phyloP scores from a whole-genome alignment of 2,329 filamentous ascomycete species.

The Hysterium pulicare region DNA sequence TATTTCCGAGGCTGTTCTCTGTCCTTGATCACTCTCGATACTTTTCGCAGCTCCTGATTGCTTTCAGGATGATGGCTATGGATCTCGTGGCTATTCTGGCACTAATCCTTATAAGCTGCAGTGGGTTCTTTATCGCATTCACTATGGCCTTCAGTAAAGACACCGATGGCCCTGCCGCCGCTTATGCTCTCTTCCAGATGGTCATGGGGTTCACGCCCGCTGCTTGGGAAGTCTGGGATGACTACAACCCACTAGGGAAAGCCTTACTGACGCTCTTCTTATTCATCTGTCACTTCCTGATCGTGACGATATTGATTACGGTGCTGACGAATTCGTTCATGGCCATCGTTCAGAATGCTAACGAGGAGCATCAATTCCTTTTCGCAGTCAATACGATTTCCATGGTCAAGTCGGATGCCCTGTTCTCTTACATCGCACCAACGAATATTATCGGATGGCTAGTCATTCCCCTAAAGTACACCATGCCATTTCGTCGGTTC shows the following conservation, averaged over 20 bases:
- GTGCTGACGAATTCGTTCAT: slow-evolving; percentile 97
- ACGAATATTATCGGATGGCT: slow-evolving; percentile 90
- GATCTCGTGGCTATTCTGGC: slow-evolving; percentile 83
- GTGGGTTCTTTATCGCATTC: slow-evolving; percentile 94
- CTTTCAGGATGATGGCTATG: slow-evolving; percentile 89
- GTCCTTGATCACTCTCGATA: slow-evolving; percentile 93
- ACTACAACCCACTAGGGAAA: slow-evolving; percentile 76
- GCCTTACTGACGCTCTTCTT: slow-evolving; percentile 75
- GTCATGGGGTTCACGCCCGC: slow-evolving; percentile 95
- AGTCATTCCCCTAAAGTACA: slow-evolving; percentile 75
- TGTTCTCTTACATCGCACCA: slow-evolving; percentile 91
- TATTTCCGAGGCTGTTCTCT: slow-evolving; percentile 88
- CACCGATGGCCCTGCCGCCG: slow-evolving; percentile 69
- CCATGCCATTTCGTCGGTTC: slow-evolving; percentile 76
- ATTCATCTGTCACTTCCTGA: slow-evolving; percentile 91
- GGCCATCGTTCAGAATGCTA: slow-evolving; percentile 88
- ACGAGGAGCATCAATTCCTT: slow-evolving; percentile 86
- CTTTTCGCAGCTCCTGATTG: slow-evolving; percentile 90
- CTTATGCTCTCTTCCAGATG: slow-evolving; percentile 89
- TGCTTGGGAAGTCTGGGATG: slow-evolving; percentile 85
- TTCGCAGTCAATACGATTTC: slow-evolving; percentile 97
- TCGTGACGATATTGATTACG: slow-evolving; percentile 90
- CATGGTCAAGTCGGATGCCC: slow-evolving; percentile 95
- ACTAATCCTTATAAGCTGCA: slow-evolving; percentile 81
- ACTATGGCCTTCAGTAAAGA: slow-evolving; percentile 72